phyloP scores from a whole-genome alignment of 805 yeast genomes.

The Clavispora fructus region DNA sequence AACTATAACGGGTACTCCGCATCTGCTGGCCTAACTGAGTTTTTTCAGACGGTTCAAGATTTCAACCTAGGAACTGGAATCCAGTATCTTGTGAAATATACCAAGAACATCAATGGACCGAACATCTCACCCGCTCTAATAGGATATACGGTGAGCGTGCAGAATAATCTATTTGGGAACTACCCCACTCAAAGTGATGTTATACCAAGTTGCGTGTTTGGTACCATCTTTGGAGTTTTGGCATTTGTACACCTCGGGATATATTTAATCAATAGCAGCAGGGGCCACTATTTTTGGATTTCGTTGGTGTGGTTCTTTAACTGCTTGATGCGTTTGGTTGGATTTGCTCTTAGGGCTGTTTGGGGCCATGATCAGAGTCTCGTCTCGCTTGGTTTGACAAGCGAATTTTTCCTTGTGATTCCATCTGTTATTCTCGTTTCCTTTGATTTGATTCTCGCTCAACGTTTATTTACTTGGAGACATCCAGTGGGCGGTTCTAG shows the following conservation, averaged over 20 bases:
- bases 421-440: slow-evolving; percentile 16
- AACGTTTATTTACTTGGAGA: slow-evolving; percentile 21
- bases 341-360: slow-evolving; percentile 12
- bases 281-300: slow-evolving; percentile 19
- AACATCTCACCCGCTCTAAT: slow-evolving; percentile 8
- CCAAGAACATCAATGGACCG: slow-evolving; percentile 9
- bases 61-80: slow-evolving; percentile 12
- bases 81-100: slow-evolving; percentile 2
- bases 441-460: slow-evolving; percentile 18
- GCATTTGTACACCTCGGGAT: slow-evolving; percentile 12
- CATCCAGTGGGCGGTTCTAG: slow-evolving; percentile 23
- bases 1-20: slow-evolving; percentile 15
- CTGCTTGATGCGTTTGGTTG: slow-evolving; percentile 10
- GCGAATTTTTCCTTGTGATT: slow-evolving; percentile 14
- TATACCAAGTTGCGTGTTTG: slow-evolving; percentile 15
- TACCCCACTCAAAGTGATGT: slow-evolving; percentile 15
- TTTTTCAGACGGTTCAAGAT: slow-evolving; percentile 9
- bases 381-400: slow-evolving; percentile 13
- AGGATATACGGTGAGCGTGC: slow-evolving; percentile 12
- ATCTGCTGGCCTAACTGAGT: slow-evolving; percentile 10
- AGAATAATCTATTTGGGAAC: slow-evolving; percentile 15
- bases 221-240: slow-evolving; percentile 12
- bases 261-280: slow-evolving; percentile 12
- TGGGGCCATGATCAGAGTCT: slow-evolving; percentile 14
- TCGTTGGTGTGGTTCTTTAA: slow-evolving; percentile 16